Base-by-base conservation (phyloP, 1,284 basidiomycete species). In the Boletus subluridellus region DNA sequence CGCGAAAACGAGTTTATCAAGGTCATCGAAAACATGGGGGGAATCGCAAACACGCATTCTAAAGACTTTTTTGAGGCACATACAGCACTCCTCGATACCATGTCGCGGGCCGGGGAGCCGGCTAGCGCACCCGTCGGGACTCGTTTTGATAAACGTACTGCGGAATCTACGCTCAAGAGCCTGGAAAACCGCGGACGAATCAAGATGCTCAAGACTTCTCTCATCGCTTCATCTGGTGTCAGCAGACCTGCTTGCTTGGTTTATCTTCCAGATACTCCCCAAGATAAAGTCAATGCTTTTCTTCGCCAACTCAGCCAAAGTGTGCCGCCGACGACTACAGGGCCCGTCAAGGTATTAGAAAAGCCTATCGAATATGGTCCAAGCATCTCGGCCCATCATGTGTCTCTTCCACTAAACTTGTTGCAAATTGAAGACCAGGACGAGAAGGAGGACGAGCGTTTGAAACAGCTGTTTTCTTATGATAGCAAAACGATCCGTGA, bases 1-100 rank as follows among this genome's bases (percentile, higher is more conserved):
- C 82, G 90, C 30, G 88, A 92, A 73, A 90, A 88, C 62, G 90
- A 92, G 70, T 72, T 92, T 46, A 69, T 84, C 49, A 83, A 81
- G 35, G 77, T 92, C 12, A 72, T 92, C 15, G 78, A 84, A 60
- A 78, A 76, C 37, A 74, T 81, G 57, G 85, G 85, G 7, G 89
- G 89, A 0, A 83, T 91, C 37, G 73, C 80, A 38, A 86, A 86
- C 65, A 76, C 81, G 24, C 83, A 84, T 60, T 80, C 81, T 17
- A 90, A 84, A 61, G 86, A 89, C 55, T 81, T 92, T 64, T 81
- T 79, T 58, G 84, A 87, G 44, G 80, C 79, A 12, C 87, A 92
- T 65, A 76, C 80, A 46, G 76, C 78, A 17, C 73, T 91, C 10
- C 69, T 91, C 1, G 81, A 84, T 52, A 68, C 71, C 12, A 75